A percentile compares a stretch with the other conserved stretches of the same genome.
These are phyloP conservation scores for Vigna trinervia DNA, from an alignment of 306 rosid genomes.

Conservation along the genomic window DNA sequence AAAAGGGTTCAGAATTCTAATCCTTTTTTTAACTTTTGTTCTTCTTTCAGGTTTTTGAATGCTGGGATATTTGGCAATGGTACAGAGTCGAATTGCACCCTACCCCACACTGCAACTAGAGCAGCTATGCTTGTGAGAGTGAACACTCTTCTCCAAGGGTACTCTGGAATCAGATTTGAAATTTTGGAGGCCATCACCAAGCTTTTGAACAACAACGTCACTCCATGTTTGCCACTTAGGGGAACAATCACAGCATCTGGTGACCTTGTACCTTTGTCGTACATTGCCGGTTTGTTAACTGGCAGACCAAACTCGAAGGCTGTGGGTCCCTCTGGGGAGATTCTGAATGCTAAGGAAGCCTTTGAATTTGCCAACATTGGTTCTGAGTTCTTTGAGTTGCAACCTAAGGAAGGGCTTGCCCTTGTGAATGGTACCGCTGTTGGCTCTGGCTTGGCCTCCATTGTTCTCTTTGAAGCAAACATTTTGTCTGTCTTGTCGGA, in stretches of 20 bases:
- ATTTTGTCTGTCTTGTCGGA: conserved; percentile 70
- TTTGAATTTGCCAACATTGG: conserved; percentile 62
- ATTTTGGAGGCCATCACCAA: conserved; percentile 82
- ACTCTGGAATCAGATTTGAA: conserved; percentile 90
- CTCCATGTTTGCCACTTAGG: conserved; percentile 85
- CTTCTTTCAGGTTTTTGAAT: conserved; percentile 71
- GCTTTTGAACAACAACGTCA: conserved; percentile 69
- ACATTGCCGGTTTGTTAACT: conserved; percentile 81
- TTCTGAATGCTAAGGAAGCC: conserved; percentile 66
- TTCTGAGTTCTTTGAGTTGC: conserved; percentile 78
- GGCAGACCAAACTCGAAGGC: conserved; percentile 86
- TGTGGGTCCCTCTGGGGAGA: conserved; percentile 67
- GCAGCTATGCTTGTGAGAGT: conserved; percentile 89
- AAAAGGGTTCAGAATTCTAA: not conserved
- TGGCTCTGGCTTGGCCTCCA: conserved; percentile 89
- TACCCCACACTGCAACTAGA: conserved; percentile 80
- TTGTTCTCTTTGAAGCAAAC: conserved; percentile 85
- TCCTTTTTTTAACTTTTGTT: not conserved
- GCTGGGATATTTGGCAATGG: conserved; percentile 88
- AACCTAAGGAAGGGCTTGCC: conserved; percentile 94
- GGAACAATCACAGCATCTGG: conserved; percentile 91
- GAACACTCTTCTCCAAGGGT: conserved; percentile 94
- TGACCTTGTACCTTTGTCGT: conserved; percentile 88
- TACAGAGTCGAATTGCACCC: conserved; percentile 66
- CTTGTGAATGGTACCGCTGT: conserved; percentile 94